A percentile compares a stretch with the other conserved stretches of the same genome.
These are phyloP conservation scores for Lepiota brunneoincarnata DNA, from an alignment of 768 basidiomycete species.

Conservation along the genomic window DNA sequence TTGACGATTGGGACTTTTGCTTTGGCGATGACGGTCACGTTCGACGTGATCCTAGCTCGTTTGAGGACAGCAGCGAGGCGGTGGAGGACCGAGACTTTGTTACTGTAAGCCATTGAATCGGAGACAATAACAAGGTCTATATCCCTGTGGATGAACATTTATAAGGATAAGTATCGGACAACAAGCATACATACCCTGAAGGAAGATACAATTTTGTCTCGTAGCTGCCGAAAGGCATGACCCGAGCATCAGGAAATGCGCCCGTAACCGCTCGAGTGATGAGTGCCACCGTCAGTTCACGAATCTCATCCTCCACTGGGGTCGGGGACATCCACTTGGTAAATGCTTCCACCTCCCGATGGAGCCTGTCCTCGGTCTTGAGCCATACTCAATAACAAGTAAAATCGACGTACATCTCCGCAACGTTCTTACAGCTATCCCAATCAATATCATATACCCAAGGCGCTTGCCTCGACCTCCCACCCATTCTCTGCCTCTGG, in stretches of 20 bases:
- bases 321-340: conserved; percentile 87
- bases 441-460: conserved; percentile 75
- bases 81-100: conserved; percentile 69
- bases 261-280: conserved; percentile 63
- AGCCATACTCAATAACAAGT: conserved; percentile 5
- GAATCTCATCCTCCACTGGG: conserved; percentile 79
- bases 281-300: conserved; percentile 66
- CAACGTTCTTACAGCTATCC: conserved; percentile 71
- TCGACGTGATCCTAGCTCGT: conserved; percentile 64
- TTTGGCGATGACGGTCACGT: conserved; percentile 86
- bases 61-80: conserved; percentile 78
- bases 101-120: conserved; percentile 64
- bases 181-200: conserved; percentile 59
- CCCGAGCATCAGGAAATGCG: conserved; percentile 76
- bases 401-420: conserved; percentile 69
- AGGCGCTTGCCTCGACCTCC: conserved; percentile 55
- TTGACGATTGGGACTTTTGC: conserved; percentile 98
- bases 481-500: conserved; percentile 51
- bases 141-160: conserved; percentile 55
- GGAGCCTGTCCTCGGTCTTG: conserved; percentile 53
- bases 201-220: conserved; percentile 94
- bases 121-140: conserved; percentile 94
- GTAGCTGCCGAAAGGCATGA: conserved; percentile 89
- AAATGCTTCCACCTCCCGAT: conserved; percentile 84
- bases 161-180: background rate